phyloP scores from a whole-genome alignment of 73 alveolate genomes.

The Breviolum minutum region DNA sequence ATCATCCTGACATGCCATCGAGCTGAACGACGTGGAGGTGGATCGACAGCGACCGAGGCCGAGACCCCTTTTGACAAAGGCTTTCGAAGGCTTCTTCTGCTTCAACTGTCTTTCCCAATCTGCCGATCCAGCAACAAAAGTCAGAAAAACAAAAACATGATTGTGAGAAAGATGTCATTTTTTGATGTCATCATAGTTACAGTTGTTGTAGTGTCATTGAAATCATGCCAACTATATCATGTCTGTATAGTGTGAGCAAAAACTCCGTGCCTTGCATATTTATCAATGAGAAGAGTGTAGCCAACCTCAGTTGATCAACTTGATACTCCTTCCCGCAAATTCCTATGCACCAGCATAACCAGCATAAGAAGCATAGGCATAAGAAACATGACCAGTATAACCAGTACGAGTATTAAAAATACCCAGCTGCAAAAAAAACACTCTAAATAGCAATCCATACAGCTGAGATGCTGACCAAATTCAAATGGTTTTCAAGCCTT shows the following conservation, averaged over 20 bases:
- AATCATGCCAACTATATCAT: not conserved
- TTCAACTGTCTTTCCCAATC: not conserved
- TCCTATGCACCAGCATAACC: not conserved
- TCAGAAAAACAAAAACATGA: not conserved
- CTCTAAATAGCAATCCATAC: too few species aligned
- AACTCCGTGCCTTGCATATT: slow-evolving; percentile 18
- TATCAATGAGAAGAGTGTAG: slow-evolving; percentile 63
- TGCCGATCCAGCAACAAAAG: not conserved
- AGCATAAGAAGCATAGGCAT: too few species aligned
- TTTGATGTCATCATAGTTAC: not conserved
- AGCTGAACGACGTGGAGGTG: not conserved
- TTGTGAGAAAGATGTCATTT: not conserved
- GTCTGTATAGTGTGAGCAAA: not conserved
- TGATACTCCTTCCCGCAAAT: not conserved
- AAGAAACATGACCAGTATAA: not conserved
- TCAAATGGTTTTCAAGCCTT: slow-evolving; percentile 1
- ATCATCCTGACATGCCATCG: not conserved
- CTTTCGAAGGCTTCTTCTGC: not conserved
- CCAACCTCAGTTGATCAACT: slow-evolving; percentile 35
- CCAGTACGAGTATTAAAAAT: too few species aligned
- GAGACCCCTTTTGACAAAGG: not conserved
- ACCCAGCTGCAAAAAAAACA: too few species aligned
- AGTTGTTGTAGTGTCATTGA: not conserved
- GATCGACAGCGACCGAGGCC: not conserved
- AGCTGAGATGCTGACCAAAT: not conserved